phyloP scores from a whole-genome alignment of 805 yeast genomes.

The Saturnispora halmiae region DNA sequence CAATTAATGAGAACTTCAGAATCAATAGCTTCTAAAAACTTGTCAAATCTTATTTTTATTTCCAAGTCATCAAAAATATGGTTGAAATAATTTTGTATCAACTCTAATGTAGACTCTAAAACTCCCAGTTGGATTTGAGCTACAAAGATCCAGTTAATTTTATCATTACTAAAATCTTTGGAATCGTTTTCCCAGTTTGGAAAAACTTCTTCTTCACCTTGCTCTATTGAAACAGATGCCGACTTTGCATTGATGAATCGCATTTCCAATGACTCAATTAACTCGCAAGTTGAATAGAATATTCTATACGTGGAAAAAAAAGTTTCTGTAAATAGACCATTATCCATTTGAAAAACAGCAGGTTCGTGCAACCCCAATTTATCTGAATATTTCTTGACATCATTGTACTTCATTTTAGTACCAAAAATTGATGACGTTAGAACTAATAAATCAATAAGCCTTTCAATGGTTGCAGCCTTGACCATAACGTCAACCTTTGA shows the following conservation, averaged over 20 bases:
- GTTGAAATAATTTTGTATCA: conserved; percentile 63
- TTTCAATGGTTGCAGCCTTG: conserved; percentile 65
- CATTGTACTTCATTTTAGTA: conserved; percentile 33
- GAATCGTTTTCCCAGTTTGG: conserved; percentile 22
- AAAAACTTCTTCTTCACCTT: neutral
- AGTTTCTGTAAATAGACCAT: conserved; percentile 53
- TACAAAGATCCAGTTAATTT: conserved; percentile 55
- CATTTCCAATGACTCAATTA: conserved; percentile 43
- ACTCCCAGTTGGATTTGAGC: conserved; percentile 77
- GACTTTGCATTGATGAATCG: conserved; percentile 55
- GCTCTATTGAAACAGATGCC: conserved; percentile 46
- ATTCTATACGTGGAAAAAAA: conserved; percentile 63
- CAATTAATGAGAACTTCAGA: conserved; percentile 49
- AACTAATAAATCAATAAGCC: conserved; percentile 71
- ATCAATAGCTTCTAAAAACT: conserved; percentile 58
- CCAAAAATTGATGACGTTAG: conserved; percentile 56
- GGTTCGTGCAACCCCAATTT: conserved; percentile 15
- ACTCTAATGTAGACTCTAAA: conserved; percentile 60
- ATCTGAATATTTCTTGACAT: conserved; percentile 32
- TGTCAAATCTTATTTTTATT: conserved; percentile 52
- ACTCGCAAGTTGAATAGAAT: conserved; percentile 47
- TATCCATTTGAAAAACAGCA: conserved; percentile 46
- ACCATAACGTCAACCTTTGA: conserved; percentile 22
- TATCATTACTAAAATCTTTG: conserved; percentile 33
- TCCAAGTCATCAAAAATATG: conserved; percentile 64